phyloP scores from a whole-genome alignment of 2,329 filamentous ascomycete species.

The Phoma sp. region DNA sequence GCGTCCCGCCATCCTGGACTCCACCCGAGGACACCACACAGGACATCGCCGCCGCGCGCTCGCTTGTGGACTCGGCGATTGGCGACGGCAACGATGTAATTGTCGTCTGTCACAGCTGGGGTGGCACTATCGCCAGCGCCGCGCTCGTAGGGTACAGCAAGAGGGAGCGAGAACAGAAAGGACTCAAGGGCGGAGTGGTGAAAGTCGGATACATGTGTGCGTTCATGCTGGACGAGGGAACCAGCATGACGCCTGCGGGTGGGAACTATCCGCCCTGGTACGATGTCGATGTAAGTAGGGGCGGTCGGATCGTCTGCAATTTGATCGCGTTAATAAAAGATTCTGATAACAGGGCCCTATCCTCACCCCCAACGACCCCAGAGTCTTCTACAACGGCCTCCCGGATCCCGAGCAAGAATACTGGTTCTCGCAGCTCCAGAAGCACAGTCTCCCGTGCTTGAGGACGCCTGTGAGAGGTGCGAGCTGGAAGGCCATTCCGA shows the following conservation, averaged over 20 bases:
- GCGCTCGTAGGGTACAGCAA: slow-evolving; percentile 45
- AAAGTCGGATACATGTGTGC: slow-evolving; percentile 46
- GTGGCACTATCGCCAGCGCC: slow-evolving; percentile 49
- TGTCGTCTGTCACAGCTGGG: slow-evolving; percentile 53
- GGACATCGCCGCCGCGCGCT: slow-evolving; percentile 43
- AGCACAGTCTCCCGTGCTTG: slow-evolving; percentile 37
- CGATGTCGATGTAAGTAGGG: background rate
- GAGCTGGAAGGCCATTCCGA: slow-evolving; percentile 46
- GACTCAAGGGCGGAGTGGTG: slow-evolving; percentile 49
- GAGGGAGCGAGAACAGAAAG: slow-evolving; percentile 38
- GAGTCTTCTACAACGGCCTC: slow-evolving; percentile 42
- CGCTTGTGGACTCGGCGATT: slow-evolving; percentile 45
- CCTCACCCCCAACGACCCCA: slow-evolving; percentile 8
- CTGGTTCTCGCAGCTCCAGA: slow-evolving; percentile 26
- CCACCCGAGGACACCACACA: slow-evolving; percentile 38
- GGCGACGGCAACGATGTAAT: slow-evolving; percentile 49
- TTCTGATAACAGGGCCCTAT: background rate
- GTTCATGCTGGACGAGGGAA: slow-evolving; percentile 33
- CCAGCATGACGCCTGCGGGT: background rate
- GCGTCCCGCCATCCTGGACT: slow-evolving; percentile 20
- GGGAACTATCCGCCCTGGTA: background rate
- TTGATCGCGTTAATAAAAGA: background rate
- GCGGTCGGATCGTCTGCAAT: too few relatives aligned
- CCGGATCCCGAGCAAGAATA: slow-evolving; percentile 26
- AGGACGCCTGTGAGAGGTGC: slow-evolving; percentile 32